Evolutionary conservation across 192 early-diverging fungal species (phyloP).

Genomic region (Phycomyces nitens): DNA sequence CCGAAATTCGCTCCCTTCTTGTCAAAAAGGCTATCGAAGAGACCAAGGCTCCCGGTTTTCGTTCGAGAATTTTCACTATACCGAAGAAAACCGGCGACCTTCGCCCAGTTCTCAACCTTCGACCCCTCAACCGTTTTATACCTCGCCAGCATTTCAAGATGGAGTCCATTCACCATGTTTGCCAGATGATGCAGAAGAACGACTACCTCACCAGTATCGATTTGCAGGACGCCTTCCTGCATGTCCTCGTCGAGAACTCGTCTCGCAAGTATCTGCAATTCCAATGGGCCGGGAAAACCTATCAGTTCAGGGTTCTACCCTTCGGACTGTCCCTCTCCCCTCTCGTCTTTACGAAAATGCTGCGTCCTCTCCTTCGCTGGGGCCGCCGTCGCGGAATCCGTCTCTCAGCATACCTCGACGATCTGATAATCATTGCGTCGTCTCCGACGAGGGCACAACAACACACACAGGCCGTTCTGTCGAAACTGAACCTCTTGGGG

Average conservation of each 20-base stretch:
- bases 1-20: neutral
- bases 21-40: neutral
- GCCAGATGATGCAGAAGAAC: constrained; percentile 10
- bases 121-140: constrained; percentile 18
- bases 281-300: too few relatives aligned
- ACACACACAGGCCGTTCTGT: too few relatives aligned
- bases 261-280: too few relatives aligned
- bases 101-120: constrained; percentile 23
- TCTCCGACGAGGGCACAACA: too few relatives aligned
- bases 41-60: constrained; percentile 2
- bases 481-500: too few relatives aligned
- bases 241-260: too few relatives aligned
- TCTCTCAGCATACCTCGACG: too few relatives aligned
- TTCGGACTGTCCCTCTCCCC: constrained; percentile 36
- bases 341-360: constrained; percentile 33
- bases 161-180: constrained; percentile 16
- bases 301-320: constrained; percentile 30
- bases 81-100: constrained; percentile 31
- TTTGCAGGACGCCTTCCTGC: too few relatives aligned
- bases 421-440: too few relatives aligned
- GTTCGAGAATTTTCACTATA: constrained; percentile 21
- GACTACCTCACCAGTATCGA: too few relatives aligned
- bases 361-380: too few relatives aligned
- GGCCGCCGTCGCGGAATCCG: too few relatives aligned
- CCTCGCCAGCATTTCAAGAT: constrained; percentile 19